Conservation (phyloP, 768 basidiomycete genomes). For the Boletus vermiculosoides region DNA sequence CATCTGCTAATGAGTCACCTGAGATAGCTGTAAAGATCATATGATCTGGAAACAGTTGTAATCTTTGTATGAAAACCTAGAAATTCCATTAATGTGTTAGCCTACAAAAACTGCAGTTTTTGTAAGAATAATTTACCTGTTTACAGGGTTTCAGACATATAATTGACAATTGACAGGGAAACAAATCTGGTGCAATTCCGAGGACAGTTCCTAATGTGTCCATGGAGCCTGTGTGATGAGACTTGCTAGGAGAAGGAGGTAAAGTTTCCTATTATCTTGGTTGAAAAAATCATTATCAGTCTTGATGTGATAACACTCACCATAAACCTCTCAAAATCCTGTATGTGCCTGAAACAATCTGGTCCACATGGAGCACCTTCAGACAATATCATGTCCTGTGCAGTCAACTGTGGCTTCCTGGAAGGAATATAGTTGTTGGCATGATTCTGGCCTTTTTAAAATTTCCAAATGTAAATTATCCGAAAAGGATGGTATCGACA, state of each 20-base stretch:
- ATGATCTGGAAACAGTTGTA: conserved; percentile 18
- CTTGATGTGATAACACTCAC: neutral
- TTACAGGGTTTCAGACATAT: conserved; percentile 49
- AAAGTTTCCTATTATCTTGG: conserved; percentile 17
- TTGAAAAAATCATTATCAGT: neutral
- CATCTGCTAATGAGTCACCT: neutral
- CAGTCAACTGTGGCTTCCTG: conserved; percentile 24
- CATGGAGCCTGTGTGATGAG: conserved; percentile 7
- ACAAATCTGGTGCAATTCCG: conserved; percentile 42
- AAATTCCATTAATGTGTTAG: neutral
- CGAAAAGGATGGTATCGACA: neutral
- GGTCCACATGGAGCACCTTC: conserved; percentile 31
- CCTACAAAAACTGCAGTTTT: neutral
- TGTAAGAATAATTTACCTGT: conserved; percentile 33
- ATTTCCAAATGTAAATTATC: neutral
- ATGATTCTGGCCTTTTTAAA: neutral
- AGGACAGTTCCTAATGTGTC: conserved; percentile 37
- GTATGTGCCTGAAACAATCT: conserved; percentile 31
- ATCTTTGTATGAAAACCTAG: conserved; percentile 22
- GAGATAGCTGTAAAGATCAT: conserved; percentile 6
- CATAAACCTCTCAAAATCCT: conserved; percentile 25
- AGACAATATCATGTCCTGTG: conserved; percentile 25
- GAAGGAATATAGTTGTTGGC: conserved; percentile 14
- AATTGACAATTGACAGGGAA: conserved; percentile 49
- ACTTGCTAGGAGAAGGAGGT: conserved; percentile 15